Evolutionary conservation across 1,284 basidiomycete genomes (phyloP), one percentile per base, ranked within the genome.

Genomic region (Inonotus obliquus): DNA sequence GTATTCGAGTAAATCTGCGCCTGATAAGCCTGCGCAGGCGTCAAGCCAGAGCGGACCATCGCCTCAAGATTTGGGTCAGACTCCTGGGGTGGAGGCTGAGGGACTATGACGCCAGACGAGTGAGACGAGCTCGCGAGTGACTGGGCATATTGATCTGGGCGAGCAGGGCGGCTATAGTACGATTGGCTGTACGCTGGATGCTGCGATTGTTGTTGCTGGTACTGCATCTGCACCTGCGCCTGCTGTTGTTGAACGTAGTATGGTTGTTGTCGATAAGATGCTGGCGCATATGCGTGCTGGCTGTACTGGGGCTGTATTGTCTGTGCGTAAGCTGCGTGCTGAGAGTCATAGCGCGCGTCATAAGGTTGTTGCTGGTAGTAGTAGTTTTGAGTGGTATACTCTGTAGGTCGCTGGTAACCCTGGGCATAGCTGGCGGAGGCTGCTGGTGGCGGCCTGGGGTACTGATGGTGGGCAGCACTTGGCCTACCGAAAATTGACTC

Each of bases 401-500:
- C 56, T 23, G 38, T 19, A 25, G 27, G 19, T 25, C 57, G 63
- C 9, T 57, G 49, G 55, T 61, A 61, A 21, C 52, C 55, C 47
- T 64, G 63, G 13, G 51, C 25, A 49, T 52, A 55, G 32, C 44
- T 32, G 21, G 47, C n/a, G 4, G 57, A 63, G 13, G 57, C 19
- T 35, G 57, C 35, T 54, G 63, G 65, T 54, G 61, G 65, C 55
- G 64, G 62, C 25, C 59, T 53, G 17, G 63, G 64, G 37, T 73
- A 70, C 57, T 80, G 79, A 69, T 85, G 85, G 70, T 86, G 85
- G 41, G 76, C 68, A 47, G 78, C 74, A 63, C 81, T 82, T 52
- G 89, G 86, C 23, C 91, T 81, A 38, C 89, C 88, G 72, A 93
- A 93, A 73, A 93, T 91, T 69, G 86, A 84, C 72, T 91, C 87